Conservation (phyloP, 2,329 filamentous ascomycete genomes). For the Colletotrichum lentis region DNA sequence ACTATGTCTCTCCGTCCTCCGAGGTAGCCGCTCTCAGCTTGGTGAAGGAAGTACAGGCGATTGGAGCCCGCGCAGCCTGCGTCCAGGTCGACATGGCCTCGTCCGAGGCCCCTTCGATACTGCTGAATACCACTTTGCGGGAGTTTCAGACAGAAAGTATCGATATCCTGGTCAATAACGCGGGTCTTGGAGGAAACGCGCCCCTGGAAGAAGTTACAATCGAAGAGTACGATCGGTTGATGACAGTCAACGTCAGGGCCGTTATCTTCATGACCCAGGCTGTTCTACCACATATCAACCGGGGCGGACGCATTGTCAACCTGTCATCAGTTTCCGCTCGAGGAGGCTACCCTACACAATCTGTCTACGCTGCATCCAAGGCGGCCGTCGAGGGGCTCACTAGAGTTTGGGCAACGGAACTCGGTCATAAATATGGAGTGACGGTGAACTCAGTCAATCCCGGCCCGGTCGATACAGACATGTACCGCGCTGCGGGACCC, state of each 20-base stretch:
- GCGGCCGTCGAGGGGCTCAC: conserved; percentile 45
- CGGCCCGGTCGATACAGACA: conserved; percentile 43
- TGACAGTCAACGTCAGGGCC: conserved; percentile 27
- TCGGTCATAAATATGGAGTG: conserved; percentile 43
- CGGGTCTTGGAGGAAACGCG: conserved; percentile 13
- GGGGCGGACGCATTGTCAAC: conserved; percentile 47
- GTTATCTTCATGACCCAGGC: conserved; percentile 47
- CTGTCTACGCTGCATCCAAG: conserved; percentile 48
- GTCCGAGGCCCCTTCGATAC: conserved; percentile 3
- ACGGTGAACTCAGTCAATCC: conserved; percentile 48
- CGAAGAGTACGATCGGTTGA: conserved; percentile 24
- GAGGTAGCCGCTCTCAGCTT: conserved; percentile 2
- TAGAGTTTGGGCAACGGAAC: conserved; percentile 46
- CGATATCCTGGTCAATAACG: conserved; percentile 28
- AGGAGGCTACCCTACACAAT: conserved; percentile 43
- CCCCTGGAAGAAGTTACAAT: conserved; percentile 21
- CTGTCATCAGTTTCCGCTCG: conserved; percentile 47
- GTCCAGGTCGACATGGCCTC: conserved; percentile 23
- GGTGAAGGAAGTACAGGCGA: conserved; percentile 14
- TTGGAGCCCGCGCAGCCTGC: conserved; percentile 19
- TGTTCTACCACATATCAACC: conserved; percentile 43
- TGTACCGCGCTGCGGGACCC: conserved; percentile 28
- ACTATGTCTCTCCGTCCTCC: conserved; percentile 26
- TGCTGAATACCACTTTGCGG: neutral
- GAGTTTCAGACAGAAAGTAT: conserved; percentile 21